Base-by-base conservation (phyloP, 257 asterid genomes). In the Solanum ahanhuiri region DNA sequence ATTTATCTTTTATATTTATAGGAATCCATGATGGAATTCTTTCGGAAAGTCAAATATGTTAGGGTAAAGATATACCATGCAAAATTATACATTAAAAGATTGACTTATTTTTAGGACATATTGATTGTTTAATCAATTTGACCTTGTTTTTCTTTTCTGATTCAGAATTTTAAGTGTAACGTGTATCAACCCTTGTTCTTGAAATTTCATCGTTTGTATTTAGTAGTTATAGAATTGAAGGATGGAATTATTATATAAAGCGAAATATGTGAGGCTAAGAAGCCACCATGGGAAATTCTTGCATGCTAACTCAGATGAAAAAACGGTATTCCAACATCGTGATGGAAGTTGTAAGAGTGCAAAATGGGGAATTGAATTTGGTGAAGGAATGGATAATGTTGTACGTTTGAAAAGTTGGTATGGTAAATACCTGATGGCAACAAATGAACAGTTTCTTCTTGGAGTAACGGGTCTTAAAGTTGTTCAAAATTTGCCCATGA, bases 41-140 rank as follows among this genome's bases (percentile, higher is more conserved):
- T 96, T 94, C 76, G 69, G 75, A 91, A 87, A 22, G 98, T 96
- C 7, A 92, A 90, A 89, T 82, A 91, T 39, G 91, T 96, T 57
- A 83, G 96, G 90, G 91, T 93, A n/a, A 92, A 85, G 82, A 91
- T 96, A 93, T 90, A 91, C 85, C 98, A 93, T 89, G 91, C 93
- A 83, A 96, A 96, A 84, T 96, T 82, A 85, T 84, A 88, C 82
- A 87, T 95, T 98, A 98, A 54, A 86, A n/a, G 96, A 95, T 0
- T 96, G 91, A 87, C 86, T 92, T 73, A 93, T 94, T 18, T 93
- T 89, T 12, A 96, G 92, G 1, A 75, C 69, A 82, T 72, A 79
- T 67, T 67, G 22, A 6, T 67, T 67, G 37, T 22, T 67, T 22
- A 67, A 67, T 12, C 4, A 20, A 30, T 30, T 30, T 67, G 39